Base-by-base conservation (phyloP, 2,329 filamentous ascomycete species). In the Penicillium sp. region DNA sequence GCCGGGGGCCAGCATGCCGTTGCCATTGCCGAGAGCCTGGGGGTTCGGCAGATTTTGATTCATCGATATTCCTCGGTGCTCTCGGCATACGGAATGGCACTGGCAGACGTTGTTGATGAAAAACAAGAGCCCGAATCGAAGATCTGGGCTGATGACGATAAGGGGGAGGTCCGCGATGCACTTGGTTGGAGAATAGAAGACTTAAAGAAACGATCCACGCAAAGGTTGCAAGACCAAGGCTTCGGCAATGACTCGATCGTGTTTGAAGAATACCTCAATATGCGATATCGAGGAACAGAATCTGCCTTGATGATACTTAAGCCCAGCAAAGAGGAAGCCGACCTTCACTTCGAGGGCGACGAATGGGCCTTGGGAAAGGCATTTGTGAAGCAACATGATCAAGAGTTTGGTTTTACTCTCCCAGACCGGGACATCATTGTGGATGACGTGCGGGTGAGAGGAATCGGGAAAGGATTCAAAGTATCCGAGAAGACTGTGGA, bases 221-320 rank as follows among this genome's bases (percentile, higher is more conserved):
- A 79, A 18, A 84, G 85, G 0, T 77, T 97, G 5, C 78, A 79
- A 22, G 87, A 89, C 2, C 92, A 97, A 73, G 92, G 92, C 0
- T 96, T 97, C 68, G 78, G 81, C 1, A 84, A 89, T 42, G 76
- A 83, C 5, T 85, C 90, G 32, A 89, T 96, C 24, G 81, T 86
- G 0, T 96, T 93, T 67, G 92, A 96, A 70, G 89, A 96, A 69
- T 97, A 96, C 68, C 83, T 97, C 55, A 96, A 97, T 70, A 92
- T 97, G 87, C 59, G 63, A 47, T 66, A 66, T 29, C 52, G 55
- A 14, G 63, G 63, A 22, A 66, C 62, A 10, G 63, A 66, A 53
- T 63, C 61, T 14, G 57, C 61, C 9, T 76, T 84, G 57, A 80
- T 66, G 63, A 62, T 66, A 38, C 20, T 65, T 8, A 63, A 62